Percentiles rank a stretch among this genome's conserved stretches.
phyloP scores from a whole-genome alignment of 2,329 filamentous ascomycete genomes.

The Pseudogymnoascus sp. region DNA sequence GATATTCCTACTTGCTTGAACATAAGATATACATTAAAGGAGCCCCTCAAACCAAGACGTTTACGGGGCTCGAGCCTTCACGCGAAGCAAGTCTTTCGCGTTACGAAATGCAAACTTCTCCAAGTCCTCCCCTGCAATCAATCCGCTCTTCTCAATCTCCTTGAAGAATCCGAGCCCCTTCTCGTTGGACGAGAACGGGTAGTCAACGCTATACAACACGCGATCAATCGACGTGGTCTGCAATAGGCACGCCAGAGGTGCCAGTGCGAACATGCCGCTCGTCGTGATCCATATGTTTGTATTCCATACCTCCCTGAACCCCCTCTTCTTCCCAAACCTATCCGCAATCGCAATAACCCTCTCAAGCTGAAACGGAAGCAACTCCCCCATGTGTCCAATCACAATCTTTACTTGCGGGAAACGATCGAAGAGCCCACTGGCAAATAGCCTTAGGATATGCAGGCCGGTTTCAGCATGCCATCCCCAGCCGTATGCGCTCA shows the following conservation, averaged over 20 bases:
- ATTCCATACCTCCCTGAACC: slow-evolving; percentile 43
- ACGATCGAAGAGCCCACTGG: slow-evolving; percentile 45
- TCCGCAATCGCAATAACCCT: slow-evolving; percentile 30
- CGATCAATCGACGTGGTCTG: slow-evolving; percentile 39
- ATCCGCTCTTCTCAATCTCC: slow-evolving; percentile 39
- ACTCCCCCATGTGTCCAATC: slow-evolving; percentile 43
- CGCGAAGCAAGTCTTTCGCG: slow-evolving; percentile 37
- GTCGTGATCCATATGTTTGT: slow-evolving; percentile 51
- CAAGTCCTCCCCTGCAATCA: slow-evolving; percentile 41
- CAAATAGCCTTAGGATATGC: slow-evolving; percentile 41
- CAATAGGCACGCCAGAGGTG: slow-evolving; percentile 37
- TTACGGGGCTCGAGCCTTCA: slow-evolving; percentile 22
- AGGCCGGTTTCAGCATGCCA: slow-evolving; percentile 44
- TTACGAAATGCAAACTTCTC: slow-evolving; percentile 42
- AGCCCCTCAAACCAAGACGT: not conserved
- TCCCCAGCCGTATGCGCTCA: slow-evolving; percentile 38
- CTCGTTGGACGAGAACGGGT: slow-evolving; percentile 44
- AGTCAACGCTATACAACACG: slow-evolving; percentile 49
- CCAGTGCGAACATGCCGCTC: slow-evolving; percentile 43
- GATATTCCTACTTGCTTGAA: not conserved
- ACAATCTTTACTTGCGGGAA: slow-evolving; percentile 46
- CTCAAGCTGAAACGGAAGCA: slow-evolving; percentile 47
- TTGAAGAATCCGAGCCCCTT: slow-evolving; percentile 40
- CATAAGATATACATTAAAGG: not conserved
- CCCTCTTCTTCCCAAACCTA: slow-evolving; percentile 27